Conservation (phyloP, 768 basidiomycete genomes). For the Tephrocybe sp. region DNA sequence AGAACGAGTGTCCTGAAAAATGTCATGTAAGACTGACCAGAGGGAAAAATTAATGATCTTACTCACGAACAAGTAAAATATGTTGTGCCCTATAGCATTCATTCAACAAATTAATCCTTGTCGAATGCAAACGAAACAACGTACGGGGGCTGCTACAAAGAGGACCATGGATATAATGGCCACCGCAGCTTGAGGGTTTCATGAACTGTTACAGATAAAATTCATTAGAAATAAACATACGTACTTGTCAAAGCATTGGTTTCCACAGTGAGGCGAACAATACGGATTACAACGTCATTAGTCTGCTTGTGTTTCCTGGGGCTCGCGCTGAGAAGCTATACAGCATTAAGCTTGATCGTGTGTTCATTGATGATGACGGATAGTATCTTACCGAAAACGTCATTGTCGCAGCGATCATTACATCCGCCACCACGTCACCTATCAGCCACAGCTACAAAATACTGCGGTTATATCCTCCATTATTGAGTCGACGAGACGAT, state of each 20-base stretch:
- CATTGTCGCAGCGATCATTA: constrained; percentile 12
- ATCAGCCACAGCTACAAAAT: constrained; percentile 10
- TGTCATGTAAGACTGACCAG: neutral
- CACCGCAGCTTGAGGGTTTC: neutral
- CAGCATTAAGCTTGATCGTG: neutral
- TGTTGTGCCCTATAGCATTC: neutral
- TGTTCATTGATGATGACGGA: neutral
- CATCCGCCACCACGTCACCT: constrained; percentile 10
- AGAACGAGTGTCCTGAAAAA: constrained; percentile 3
- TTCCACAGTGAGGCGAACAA: constrained; percentile 12
- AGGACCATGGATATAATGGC: neutral
- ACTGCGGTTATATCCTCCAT: neutral
- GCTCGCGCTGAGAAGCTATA: constrained; percentile 1
- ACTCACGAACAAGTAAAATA: constrained; percentile 6
- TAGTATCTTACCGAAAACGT: constrained; percentile 6
- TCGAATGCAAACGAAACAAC: neutral
- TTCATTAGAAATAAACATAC: too few relatives aligned
- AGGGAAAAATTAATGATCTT: neutral
- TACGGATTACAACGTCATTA: constrained; percentile 5
- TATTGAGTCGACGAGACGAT: neutral
- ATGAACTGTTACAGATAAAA: too few relatives aligned
- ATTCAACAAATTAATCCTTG: neutral
- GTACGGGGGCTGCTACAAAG: constrained; percentile 2
- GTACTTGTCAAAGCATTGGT: constrained; percentile 4
- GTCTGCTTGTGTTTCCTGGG: constrained; percentile 5